These are phyloP conservation scores for Fusarium duplospermum DNA, from an alignment of 2,329 filamentous ascomycete species.

Conservation along the genomic window DNA sequence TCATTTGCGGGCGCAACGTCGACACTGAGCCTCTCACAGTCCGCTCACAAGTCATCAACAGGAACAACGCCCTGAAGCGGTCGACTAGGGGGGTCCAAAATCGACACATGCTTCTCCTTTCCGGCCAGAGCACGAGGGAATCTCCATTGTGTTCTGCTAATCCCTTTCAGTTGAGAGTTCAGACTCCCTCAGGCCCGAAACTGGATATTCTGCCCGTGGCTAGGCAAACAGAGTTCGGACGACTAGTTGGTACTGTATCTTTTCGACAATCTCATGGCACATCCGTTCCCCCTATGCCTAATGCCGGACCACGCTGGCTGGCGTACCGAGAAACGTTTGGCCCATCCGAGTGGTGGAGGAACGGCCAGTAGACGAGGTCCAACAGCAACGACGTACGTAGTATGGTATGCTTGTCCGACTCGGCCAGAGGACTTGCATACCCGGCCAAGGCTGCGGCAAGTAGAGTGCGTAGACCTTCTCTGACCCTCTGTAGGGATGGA, in stretches of 20 bases:
- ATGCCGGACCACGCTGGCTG: background rate
- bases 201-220: background rate
- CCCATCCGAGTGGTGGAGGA: background rate
- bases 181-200: background rate
- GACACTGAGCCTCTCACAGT: conserved; percentile 38
- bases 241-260: background rate
- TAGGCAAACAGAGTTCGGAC: background rate
- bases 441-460: background rate
- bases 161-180: conserved; percentile 3
- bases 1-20: conserved; percentile 44
- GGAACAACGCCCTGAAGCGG: conserved; percentile 22
- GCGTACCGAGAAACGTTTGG: background rate
- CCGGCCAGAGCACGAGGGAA: conserved; percentile 31
- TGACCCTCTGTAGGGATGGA: conserved; percentile 23
- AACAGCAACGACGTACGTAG: background rate
- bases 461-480: conserved; percentile 1
- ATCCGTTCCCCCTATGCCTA: background rate
- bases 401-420: background rate
- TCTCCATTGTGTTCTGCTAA: background rate
- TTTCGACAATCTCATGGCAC: background rate
- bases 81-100: conserved; percentile 21
- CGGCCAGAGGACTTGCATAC: background rate
- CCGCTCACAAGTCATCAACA: conserved; percentile 33
- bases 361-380: background rate
- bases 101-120: conserved; percentile 17